phyloP scores from a whole-genome alignment of 805 yeast genomes.

The Ascoidea asiatica region DNA sequence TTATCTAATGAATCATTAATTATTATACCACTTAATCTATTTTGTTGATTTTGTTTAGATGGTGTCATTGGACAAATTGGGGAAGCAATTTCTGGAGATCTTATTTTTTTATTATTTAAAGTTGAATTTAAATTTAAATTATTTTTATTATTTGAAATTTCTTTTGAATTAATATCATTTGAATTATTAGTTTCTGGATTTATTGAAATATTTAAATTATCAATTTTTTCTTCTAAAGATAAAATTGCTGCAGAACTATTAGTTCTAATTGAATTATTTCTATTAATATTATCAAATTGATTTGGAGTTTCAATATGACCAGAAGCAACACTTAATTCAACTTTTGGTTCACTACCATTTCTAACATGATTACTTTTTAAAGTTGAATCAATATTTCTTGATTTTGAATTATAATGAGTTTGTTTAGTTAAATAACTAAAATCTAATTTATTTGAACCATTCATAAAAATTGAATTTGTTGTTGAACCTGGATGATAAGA shows the following conservation, averaged over 20 bases:
- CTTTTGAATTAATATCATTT: too few relatives aligned
- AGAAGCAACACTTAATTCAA: conserved; percentile 6
- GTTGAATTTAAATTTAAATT: neutral
- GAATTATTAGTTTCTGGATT: neutral
- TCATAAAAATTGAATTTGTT: too few relatives aligned
- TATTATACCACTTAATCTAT: neutral
- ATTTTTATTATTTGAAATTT: too few relatives aligned
- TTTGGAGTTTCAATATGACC: neutral
- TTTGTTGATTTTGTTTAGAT: neutral
- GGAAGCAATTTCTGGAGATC: neutral
- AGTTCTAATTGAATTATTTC: neutral
- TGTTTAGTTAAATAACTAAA: conserved; percentile 13
- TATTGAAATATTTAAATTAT: neutral
- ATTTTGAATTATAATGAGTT: neutral
- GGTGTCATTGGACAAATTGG: neutral
- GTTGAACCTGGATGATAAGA: conserved; percentile 63
- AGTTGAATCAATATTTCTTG: neutral
- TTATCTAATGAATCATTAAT: neutral
- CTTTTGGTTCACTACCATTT: conserved; percentile 4
- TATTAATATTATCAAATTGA: too few relatives aligned
- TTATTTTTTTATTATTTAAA: too few relatives aligned
- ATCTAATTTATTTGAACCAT: conserved; percentile 12
- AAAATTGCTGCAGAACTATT: neutral
- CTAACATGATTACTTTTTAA: neutral
- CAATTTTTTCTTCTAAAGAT: neutral